Evolutionary conservation across 2,329 filamentous ascomycete species (phyloP).

Genomic region (Epichloe brachyelytri): DNA sequence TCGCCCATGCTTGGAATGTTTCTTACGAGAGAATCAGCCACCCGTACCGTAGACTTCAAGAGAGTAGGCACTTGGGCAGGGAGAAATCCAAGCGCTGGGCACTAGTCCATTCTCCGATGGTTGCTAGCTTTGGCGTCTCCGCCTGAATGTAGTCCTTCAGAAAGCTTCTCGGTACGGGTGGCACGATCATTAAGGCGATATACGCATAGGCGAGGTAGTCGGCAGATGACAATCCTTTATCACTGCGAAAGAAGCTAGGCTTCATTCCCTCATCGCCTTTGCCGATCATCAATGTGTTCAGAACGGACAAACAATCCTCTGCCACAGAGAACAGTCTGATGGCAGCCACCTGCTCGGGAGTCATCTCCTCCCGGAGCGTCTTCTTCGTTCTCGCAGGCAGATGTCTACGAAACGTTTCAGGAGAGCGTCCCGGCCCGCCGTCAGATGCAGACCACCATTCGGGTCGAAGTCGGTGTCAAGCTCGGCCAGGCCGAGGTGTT

Average conservation of each 20-base stretch:
- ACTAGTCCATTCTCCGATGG: conserved; percentile 16
- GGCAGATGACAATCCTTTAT: conserved; percentile 26
- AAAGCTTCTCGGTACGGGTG: conserved; percentile 29
- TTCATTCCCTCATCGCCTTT: conserved; percentile 11
- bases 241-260: conserved; percentile 20
- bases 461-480: conserved; percentile 47
- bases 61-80: conserved; percentile 6
- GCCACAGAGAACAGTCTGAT: conserved; percentile 68
- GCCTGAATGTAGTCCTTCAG: conserved; percentile 27
- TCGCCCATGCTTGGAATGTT: conserved; percentile 23
- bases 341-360: conserved; percentile 55
- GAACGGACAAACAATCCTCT: conserved; percentile 55
- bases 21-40: conserved; percentile 22
- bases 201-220: conserved; percentile 78
- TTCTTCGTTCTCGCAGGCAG: conserved; percentile 32
- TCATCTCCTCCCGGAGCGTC: conserved; percentile 49
- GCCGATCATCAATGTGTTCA: conserved; percentile 41
- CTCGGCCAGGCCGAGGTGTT: conserved; percentile 54
- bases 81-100: conserved; percentile 12
- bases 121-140: conserved; percentile 17
- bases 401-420: conserved; percentile 27
- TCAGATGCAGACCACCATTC: conserved; percentile 23
- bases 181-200: conserved; percentile 55
- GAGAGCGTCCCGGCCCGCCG: conserved; percentile 22
- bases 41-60: conserved; percentile 16